These are phyloP conservation scores for Diplodia seriata DNA, from an alignment of 2,329 filamentous ascomycete species.

Conservation along the genomic window DNA sequence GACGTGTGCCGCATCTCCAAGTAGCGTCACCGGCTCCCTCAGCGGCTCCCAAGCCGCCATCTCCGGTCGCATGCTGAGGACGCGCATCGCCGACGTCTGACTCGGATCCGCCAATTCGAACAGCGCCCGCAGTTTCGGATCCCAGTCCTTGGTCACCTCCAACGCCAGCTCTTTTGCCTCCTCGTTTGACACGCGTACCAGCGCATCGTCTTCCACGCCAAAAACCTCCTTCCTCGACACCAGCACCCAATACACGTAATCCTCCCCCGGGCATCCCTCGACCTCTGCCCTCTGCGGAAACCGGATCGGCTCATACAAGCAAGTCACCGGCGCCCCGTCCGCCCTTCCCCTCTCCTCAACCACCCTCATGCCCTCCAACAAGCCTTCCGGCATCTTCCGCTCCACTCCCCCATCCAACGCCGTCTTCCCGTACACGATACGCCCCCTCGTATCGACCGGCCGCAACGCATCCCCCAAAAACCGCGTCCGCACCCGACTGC, in stretches of 20 bases:
- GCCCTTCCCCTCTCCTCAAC: conserved; percentile 33
- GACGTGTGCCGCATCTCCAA: conserved; percentile 55
- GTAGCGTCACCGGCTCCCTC: conserved; percentile 48
- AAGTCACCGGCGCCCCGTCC: conserved; percentile 32
- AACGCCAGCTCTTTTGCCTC: conserved; percentile 33
- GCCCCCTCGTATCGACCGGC: conserved; percentile 48
- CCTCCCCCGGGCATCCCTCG: conserved; percentile 38
- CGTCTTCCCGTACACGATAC: conserved; percentile 53
- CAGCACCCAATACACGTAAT: conserved; percentile 49
- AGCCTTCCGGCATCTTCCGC: conserved; percentile 33
- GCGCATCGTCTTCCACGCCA: conserved; percentile 29
- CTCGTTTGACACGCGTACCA: conserved; percentile 27
- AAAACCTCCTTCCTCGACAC: conserved; percentile 35
- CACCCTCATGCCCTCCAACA: conserved; percentile 39
- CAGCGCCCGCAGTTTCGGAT: conserved; percentile 33
- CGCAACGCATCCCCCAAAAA: conserved; percentile 44
- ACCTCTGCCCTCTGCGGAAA: conserved; percentile 35
- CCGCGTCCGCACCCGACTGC: conserved; percentile 49
- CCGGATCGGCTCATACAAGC: conserved; percentile 39
- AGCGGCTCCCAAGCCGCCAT: conserved; percentile 44
- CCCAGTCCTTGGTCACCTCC: conserved; percentile 36
- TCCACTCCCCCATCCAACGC: conserved; percentile 41
- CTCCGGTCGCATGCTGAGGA: conserved; percentile 44
- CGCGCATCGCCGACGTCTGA: conserved; percentile 45
- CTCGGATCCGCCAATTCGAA: conserved; percentile 37